Evolutionary conservation across 805 yeast genomes (phyloP), one percentile per base, ranked within the genome.

Genomic region (Kluyveromyces lactis): DNA sequence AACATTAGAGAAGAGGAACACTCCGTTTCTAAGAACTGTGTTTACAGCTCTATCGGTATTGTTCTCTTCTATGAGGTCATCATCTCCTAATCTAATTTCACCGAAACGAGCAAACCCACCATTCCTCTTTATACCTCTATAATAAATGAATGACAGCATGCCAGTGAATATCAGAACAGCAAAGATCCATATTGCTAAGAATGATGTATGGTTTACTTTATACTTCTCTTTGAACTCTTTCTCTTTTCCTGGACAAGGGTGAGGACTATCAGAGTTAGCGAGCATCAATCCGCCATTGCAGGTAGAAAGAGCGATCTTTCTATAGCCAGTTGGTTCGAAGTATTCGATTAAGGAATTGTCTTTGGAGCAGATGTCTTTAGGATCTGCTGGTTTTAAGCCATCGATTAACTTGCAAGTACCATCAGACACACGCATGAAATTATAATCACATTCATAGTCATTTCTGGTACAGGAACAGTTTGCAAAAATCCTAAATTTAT

Each of bases 391-490:
- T 4, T 69, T 58, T 40, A 75, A 66, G 0, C 96, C 97, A 16
- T 70, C 66, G n/a, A 87, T 84, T 30, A 87, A 71, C 55, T 77
- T 77, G 65, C 98, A 92, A 2, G 92, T 82, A 16, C 95, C 95
- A 54, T 86, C 95, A 0, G 51, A 44, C 37, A 78, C 79, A 43
- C 81, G 71, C 42, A 62, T 73, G 59, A 69, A 89, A 62, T 89
- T 89, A 66, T 79, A 86, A 59, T 92, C 98, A 71, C 98, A 92
- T 61, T 92, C 98, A 55, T 67, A 92, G 54, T 90, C 98, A 38
- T 73, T 72, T 60, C 95, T 73, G 0, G 92, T 71, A 65, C 98
- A 92, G 1, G 81, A 56, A 64, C 98, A 92, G 57, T 84, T 79
- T 43, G 76, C 67, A 9, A 72, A 56, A 10, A 72, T 66, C 47